Evolutionary conservation across 129 eudicot species (phyloP).

Genomic region (Ambrosia trifida): DNA sequence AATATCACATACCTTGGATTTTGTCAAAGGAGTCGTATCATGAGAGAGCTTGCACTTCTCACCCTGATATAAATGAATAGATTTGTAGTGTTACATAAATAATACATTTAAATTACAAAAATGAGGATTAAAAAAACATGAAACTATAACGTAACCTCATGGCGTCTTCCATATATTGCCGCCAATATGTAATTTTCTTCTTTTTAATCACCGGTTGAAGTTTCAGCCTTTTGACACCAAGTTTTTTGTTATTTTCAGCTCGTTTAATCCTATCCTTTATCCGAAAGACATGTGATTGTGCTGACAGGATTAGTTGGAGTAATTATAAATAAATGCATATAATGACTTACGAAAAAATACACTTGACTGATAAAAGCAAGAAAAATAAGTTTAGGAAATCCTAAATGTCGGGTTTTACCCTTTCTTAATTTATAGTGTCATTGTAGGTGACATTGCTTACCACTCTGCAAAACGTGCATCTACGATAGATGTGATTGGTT

Average conservation of each 20-base stretch:
- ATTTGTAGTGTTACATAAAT: not conserved
- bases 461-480: too few relatives aligned
- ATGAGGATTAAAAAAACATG: not conserved
- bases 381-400: too few relatives aligned
- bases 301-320: slow-evolving; percentile 4
- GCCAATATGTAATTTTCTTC: slow-evolving; percentile 53
- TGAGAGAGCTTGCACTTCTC: slow-evolving; percentile 83
- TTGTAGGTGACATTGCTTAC: too few relatives aligned
- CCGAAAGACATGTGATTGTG: slow-evolving; percentile 42
- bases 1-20: slow-evolving; percentile 60
- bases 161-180: slow-evolving; percentile 88
- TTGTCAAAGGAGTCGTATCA: slow-evolving; percentile 81
- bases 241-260: slow-evolving; percentile 61
- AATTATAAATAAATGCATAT: not conserved
- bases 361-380: too few relatives aligned
- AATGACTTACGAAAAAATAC: too few relatives aligned
- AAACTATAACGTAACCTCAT: slow-evolving; percentile 51
- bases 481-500: too few relatives aligned
- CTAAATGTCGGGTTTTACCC: too few relatives aligned
- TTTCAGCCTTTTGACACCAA: slow-evolving; percentile 66
- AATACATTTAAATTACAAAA: slow-evolving; percentile 6
- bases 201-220: slow-evolving; percentile 60
- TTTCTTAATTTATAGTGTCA: too few relatives aligned
- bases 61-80: slow-evolving; percentile 57
- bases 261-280: slow-evolving; percentile 50